A percentile compares a stretch with the other conserved stretches of the same genome.
Evolutionary conservation across 257 asterid species (phyloP).

Genomic region (Hygrophila difformis): DNA sequence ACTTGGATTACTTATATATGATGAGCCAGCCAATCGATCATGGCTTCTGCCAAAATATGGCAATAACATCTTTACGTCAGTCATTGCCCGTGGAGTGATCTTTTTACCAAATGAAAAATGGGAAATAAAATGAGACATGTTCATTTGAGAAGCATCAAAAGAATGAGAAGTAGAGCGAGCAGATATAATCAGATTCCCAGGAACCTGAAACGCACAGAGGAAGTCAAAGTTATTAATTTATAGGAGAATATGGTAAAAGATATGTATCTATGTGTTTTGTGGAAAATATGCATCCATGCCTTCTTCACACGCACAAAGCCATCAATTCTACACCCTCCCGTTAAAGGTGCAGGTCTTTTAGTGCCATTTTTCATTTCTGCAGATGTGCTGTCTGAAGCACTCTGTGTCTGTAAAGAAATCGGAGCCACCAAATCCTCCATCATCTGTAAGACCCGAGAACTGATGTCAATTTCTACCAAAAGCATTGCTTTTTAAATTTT

Average conservation of each 20-base stretch:
- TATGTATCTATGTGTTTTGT: background rate
- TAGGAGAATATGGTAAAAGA: background rate
- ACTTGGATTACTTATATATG: constrained; percentile 78
- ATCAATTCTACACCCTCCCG: constrained; percentile 97
- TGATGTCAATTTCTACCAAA: too few species aligned
- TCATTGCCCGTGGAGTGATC: constrained; percentile 57
- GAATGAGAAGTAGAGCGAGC: constrained; percentile 92
- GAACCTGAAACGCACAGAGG: constrained; percentile 53
- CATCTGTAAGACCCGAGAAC: constrained; percentile 36
- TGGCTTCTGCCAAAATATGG: constrained; percentile 79
- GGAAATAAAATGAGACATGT: constrained; percentile 81
- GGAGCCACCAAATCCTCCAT: constrained; percentile 84
- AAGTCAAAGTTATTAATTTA: background rate
- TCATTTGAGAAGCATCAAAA: constrained; percentile 93
- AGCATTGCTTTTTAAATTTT: too few species aligned
- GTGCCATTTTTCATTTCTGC: constrained; percentile 26
- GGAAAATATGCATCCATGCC: constrained; percentile 26
- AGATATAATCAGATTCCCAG: constrained; percentile 84
- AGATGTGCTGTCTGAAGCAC: constrained; percentile 35
- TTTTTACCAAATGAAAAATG: constrained; percentile 80
- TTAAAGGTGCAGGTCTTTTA: constrained; percentile 78
- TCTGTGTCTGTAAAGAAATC: constrained; percentile 49
- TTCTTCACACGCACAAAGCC: constrained; percentile 96
- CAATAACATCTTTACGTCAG: constrained; percentile 59
- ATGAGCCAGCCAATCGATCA: constrained; percentile 60